A percentile compares a stretch with the other conserved stretches of the same genome.
phyloP scores from a whole-genome alignment of 495 filamentous ascomycete species.

The Aspergillus kassunensis region DNA sequence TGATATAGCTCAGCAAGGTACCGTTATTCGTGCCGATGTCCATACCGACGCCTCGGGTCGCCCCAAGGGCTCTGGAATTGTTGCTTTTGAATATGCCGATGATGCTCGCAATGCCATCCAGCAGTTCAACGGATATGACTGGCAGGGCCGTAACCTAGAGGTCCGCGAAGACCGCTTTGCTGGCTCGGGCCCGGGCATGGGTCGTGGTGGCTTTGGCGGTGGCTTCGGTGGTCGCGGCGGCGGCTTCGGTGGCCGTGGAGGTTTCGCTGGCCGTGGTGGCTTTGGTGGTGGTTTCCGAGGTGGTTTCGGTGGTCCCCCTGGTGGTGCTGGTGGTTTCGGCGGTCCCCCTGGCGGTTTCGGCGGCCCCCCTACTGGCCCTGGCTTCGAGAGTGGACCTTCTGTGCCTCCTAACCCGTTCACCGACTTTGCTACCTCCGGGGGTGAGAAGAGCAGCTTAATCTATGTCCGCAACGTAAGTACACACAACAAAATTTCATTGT shows the following conservation, averaged over 20 bases:
- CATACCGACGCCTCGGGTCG: constrained; percentile 88
- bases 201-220: constrained; percentile 44
- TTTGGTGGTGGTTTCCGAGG: constrained; percentile 43
- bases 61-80: constrained; percentile 92
- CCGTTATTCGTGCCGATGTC: constrained; percentile 93
- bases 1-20: constrained; percentile 62
- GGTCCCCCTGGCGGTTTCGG: constrained; percentile 2
- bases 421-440: constrained; percentile 84
- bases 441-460: constrained; percentile 77
- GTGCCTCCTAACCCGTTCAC: constrained; percentile 91
- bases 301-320: constrained; percentile 24
- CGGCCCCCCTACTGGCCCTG: constrained; percentile 14
- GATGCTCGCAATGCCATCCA: constrained; percentile 93
- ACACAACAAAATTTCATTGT: not conserved
- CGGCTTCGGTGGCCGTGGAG: constrained; percentile 53
- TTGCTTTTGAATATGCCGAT: constrained; percentile 90
- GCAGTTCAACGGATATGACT: constrained; percentile 98
- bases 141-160: constrained; percentile 90
- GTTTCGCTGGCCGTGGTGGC: constrained; percentile 46
- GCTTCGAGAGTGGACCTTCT: constrained; percentile 39
- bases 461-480: constrained; percentile 93
- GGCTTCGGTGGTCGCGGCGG: constrained; percentile 52
- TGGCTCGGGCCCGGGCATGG: constrained; percentile 52
- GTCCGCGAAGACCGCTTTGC: constrained; percentile 97
- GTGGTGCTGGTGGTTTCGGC: constrained; percentile 25